Base-by-base conservation (phyloP, 2,329 filamentous ascomycete genomes). In the Alternaria dauci region DNA sequence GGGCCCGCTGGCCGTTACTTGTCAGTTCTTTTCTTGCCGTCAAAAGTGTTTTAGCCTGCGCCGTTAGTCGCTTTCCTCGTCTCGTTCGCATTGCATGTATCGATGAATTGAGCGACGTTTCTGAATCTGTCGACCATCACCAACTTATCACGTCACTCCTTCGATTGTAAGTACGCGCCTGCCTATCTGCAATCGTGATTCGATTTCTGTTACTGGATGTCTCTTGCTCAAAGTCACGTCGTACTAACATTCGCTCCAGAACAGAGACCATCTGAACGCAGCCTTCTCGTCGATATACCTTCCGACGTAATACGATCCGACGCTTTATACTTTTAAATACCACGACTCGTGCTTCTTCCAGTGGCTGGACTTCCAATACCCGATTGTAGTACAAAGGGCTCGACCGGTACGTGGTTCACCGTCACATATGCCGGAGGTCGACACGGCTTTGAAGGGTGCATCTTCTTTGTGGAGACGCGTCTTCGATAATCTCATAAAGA, bases 41-140 rank as follows among this genome's bases (percentile, higher is more conserved):
- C 41, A 54, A 61, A 58, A 59, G 51, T 61, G 52, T 59, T 62
- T 54, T 65, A 36, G 38, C 59, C 46, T 34, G 55, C 64, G 54
- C 67, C 56, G 59, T 61, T 59, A 56, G 51, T 58, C 60, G 43
- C 48, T 44, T 63, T 58, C 52, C 59, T 58, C 51, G 47, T 65
- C 25, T 55, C 55, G 9, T 41, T 58, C 44, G 5, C 36, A 23
- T 42, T 32, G 48, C 51, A 50, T 56, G 18, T 36, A 44, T 30
- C 25, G 36, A 61, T 52, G 52, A 55, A 20, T 36, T 52, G 46
- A 59, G 52, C 53, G 57, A 23, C 47, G n/a, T 57, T 38, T 50
- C 44, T 38, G 11, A 3, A n/a, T 43, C 44, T 25, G 34, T 50
- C 36, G 25, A 48, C 43, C 26, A n/a, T 14, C 5, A 25, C 46